phyloP scores from a whole-genome alignment of 2,329 filamentous ascomycete genomes.

The Diaporthe humulicola region DNA sequence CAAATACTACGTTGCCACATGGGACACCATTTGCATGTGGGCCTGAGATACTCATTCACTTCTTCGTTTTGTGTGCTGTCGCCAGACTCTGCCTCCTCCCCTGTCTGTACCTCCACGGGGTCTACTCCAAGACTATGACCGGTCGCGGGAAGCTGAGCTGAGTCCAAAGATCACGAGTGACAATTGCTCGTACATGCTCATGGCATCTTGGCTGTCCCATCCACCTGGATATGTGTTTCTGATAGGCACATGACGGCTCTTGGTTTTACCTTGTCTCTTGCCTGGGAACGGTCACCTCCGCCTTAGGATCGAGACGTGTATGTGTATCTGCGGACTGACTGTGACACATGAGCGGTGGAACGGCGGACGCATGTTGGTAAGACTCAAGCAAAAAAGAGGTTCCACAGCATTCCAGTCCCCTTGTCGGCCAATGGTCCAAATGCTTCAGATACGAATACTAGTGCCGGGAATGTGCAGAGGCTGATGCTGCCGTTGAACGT shows the following conservation, averaged over 20 bases:
- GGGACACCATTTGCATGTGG: background rate
- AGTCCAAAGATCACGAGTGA: background rate
- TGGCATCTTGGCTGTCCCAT: background rate
- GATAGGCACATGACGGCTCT: background rate
- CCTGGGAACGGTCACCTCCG: background rate
- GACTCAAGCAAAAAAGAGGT: no score
- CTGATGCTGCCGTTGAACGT: background rate
- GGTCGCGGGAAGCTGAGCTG: background rate
- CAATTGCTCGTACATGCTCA: background rate
- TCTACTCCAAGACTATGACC: background rate
- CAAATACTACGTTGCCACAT: slow-evolving; percentile 12
- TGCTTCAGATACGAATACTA: background rate
- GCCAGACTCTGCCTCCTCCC: no score
- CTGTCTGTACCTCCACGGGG: background rate
- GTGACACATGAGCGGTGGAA: no score
- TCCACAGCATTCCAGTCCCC: background rate
- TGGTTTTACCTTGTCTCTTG: background rate
- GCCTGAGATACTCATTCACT: no score
- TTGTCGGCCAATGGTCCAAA: no score
- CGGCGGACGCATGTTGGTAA: no score
- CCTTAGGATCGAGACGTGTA: background rate
- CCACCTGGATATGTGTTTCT: background rate
- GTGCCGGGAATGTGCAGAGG: background rate
- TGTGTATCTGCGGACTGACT: background rate
- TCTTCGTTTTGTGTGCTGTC: background rate